Evolutionary conservation across 495 filamentous ascomycete species (phyloP).

Genomic region (Arthonia radiata): DNA sequence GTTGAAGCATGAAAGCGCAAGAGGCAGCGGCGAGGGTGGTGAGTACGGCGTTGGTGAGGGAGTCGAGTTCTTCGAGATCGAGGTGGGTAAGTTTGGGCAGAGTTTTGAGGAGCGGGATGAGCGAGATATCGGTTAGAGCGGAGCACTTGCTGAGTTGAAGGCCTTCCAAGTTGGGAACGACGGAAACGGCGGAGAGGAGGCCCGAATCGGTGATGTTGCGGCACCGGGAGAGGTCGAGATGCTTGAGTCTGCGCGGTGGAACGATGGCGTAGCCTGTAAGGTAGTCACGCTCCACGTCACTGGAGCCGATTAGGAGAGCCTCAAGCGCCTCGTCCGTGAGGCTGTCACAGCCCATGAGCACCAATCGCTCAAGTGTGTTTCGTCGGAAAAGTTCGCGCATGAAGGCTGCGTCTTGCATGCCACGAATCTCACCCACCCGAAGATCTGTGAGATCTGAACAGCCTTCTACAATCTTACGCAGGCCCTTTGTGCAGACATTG

Average conservation of each 20-base stretch:
- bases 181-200: constrained; percentile 37
- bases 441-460: constrained; percentile 58
- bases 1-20: constrained; percentile 41
- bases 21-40: constrained; percentile 48
- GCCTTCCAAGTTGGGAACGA: constrained; percentile 59
- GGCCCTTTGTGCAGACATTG: constrained; percentile 58
- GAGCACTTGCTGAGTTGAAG: constrained; percentile 54
- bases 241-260: constrained; percentile 51
- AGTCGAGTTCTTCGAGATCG: constrained; percentile 65
- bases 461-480: constrained; percentile 42
- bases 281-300: constrained; percentile 52
- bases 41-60: constrained; percentile 49
- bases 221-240: constrained; percentile 70
- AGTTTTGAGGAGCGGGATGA: constrained; percentile 48
- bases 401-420: constrained; percentile 48
- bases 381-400: constrained; percentile 46
- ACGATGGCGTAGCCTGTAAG: constrained; percentile 53
- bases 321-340: constrained; percentile 47
- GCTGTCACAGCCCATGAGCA: constrained; percentile 51
- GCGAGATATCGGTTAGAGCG: constrained; percentile 43
- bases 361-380: constrained; percentile 58
- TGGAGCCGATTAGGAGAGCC: constrained; percentile 44
- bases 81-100: constrained; percentile 58
- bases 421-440: constrained; percentile 54
- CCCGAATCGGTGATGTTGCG: constrained; percentile 42